Conservation (phyloP, 257 asterid genomes). For the Fraxinus quadrangulata region DNA sequence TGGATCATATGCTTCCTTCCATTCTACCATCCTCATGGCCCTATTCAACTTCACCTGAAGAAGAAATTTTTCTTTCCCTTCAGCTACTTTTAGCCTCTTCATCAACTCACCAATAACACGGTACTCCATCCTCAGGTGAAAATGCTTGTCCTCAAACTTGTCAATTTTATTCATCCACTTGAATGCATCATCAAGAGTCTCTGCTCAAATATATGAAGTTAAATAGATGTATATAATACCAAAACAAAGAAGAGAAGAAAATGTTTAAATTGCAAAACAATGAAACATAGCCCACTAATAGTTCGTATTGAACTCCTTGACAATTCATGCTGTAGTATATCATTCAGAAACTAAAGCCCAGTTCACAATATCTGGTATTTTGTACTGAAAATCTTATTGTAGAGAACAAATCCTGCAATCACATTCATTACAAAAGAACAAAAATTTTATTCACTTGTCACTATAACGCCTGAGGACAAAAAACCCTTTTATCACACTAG, state of each 20-base stretch:
- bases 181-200: constrained; percentile 62
- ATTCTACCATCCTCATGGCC: constrained; percentile 73
- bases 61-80: constrained; percentile 84
- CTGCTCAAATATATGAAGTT: constrained; percentile 51
- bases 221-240: constrained; percentile 21
- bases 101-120: constrained; percentile 87
- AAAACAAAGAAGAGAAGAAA: background rate
- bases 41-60: constrained; percentile 86
- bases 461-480: background rate
- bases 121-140: constrained; percentile 69
- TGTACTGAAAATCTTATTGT: background rate
- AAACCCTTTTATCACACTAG: background rate
- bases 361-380: background rate
- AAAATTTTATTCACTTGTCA: background rate
- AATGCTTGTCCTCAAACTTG: constrained; percentile 82
- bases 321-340: background rate
- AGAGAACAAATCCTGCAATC: background rate
- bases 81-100: constrained; percentile 84
- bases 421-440: constrained; percentile 7
- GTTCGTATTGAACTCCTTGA: background rate
- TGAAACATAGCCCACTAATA: background rate
- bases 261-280: constrained; percentile 8
- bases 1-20: constrained; percentile 83
- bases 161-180: constrained; percentile 73
- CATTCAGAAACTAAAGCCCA: background rate